Evolutionary conservation across 768 basidiomycete genomes (phyloP).

Genomic region (Hypholoma sublateritium): DNA sequence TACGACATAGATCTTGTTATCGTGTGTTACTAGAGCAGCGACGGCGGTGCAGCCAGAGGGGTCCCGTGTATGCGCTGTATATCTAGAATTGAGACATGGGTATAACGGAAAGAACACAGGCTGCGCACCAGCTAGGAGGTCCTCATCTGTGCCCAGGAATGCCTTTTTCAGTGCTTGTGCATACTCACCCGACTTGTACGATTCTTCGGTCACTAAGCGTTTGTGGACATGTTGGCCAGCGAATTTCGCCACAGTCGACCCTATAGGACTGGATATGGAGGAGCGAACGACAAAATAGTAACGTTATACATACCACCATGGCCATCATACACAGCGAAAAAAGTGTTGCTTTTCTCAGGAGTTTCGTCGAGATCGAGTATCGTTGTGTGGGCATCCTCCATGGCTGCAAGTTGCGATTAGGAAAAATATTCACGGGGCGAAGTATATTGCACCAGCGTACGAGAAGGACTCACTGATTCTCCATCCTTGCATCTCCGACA

Average conservation of each 20-base stretch:
- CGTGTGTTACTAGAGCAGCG: slow-evolving; percentile 76
- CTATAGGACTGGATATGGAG: slow-evolving; percentile 37
- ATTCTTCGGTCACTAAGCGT: slow-evolving; percentile 69
- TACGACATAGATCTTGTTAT: slow-evolving; percentile 80
- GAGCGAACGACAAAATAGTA: background rate
- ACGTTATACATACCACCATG: slow-evolving; percentile 76
- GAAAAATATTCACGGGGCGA: background rate
- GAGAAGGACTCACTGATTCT: slow-evolving; percentile 77
- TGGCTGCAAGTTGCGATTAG: slow-evolving; percentile 52
- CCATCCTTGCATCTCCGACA: slow-evolving; percentile 99
- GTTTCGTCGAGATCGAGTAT: slow-evolving; percentile 55
- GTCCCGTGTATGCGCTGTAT: slow-evolving; percentile 84
- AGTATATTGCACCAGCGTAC: slow-evolving; percentile 1
- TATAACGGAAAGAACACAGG: slow-evolving; percentile 2
- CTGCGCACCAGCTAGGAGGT: slow-evolving; percentile 76
- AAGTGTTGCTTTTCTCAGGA: slow-evolving; percentile 55
- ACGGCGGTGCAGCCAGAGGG: slow-evolving; percentile 97
- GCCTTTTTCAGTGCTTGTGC: slow-evolving; percentile 79
- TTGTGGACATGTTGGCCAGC: slow-evolving; percentile 84
- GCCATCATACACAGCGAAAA: slow-evolving; percentile 98
- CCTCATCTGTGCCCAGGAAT: slow-evolving; percentile 94
- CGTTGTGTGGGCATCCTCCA: slow-evolving; percentile 94
- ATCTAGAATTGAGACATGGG: slow-evolving; percentile 37
- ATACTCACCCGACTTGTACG: slow-evolving; percentile 71
- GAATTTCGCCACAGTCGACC: slow-evolving; percentile 81